Conservation (phyloP, 2,329 filamentous ascomycete species). For the Fusarium brachygibbosum region DNA sequence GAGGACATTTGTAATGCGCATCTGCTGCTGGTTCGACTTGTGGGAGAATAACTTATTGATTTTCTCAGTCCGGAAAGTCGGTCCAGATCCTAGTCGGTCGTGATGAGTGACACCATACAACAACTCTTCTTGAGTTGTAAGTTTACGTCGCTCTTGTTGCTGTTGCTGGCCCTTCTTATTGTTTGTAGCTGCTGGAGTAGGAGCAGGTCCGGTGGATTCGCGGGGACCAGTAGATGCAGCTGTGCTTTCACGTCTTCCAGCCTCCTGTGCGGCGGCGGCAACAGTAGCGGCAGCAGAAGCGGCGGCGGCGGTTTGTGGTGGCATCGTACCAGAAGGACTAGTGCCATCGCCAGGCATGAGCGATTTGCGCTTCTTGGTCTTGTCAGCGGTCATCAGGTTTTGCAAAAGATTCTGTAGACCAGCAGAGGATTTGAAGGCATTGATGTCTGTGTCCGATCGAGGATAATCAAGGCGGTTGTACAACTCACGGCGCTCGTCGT, state of each 20-base stretch:
- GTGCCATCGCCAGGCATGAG: conserved; percentile 71
- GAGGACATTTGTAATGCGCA: conserved; percentile 80
- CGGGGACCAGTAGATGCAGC: conserved; percentile 59
- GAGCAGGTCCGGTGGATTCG: conserved; percentile 52
- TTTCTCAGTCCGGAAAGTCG: conserved; percentile 89
- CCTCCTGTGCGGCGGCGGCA: conserved; percentile 53
- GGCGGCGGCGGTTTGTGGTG: conserved; percentile 47
- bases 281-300: conserved; percentile 34
- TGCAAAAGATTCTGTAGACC: conserved; percentile 85
- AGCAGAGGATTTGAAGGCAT: conserved; percentile 82
- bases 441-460: conserved; percentile 75
- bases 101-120: conserved; percentile 88
- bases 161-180: conserved; percentile 63
- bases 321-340: conserved; percentile 59
- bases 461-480: conserved; percentile 91
- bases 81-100: conserved; percentile 86
- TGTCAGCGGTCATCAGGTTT: conserved; percentile 85
- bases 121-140: conserved; percentile 80
- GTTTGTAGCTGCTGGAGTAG: conserved; percentile 55
- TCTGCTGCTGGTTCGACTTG: conserved; percentile 81
- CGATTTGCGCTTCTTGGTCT: conserved; percentile 88
- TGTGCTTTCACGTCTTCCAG: conserved; percentile 67
- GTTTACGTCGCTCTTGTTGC: conserved; percentile 72
- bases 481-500: conserved; percentile 88
- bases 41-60: conserved; percentile 83